A percentile compares a stretch with the other conserved stretches of the same genome.
phyloP scores from a whole-genome alignment of 495 filamentous ascomycete species.

The Chaetomium tenue region DNA sequence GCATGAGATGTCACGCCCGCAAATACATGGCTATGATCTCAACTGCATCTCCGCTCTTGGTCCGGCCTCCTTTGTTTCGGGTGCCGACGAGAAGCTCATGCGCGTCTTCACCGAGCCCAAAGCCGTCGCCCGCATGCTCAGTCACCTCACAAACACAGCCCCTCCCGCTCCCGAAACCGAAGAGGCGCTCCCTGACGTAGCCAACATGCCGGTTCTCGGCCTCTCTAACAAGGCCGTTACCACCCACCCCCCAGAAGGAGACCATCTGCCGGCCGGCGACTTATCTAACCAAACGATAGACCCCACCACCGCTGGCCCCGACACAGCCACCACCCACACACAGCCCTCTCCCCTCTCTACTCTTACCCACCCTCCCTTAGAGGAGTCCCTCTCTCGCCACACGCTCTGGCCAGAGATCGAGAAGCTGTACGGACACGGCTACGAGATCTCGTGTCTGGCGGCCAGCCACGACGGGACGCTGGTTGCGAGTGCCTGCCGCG shows the following conservation, averaged over 20 bases:
- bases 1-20: conserved; percentile 94
- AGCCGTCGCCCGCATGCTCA: conserved; percentile 71
- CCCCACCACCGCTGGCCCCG: conserved; percentile 35
- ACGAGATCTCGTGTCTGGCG: conserved; percentile 92
- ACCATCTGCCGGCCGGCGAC: conserved; percentile 19
- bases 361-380: conserved; percentile 70
- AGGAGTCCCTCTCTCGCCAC: conserved; percentile 84
- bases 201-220: conserved; percentile 89
- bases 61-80: conserved; percentile 75
- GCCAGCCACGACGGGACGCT: conserved; percentile 67
- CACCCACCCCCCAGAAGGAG: conserved; percentile 53
- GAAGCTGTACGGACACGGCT: conserved; percentile 98
- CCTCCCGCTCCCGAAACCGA: conserved; percentile 30
- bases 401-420: conserved; percentile 95
- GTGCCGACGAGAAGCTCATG: conserved; percentile 96
- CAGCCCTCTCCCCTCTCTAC: conserved; percentile 44
- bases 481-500: conserved; percentile 91
- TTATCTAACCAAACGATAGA: conserved; percentile 26
- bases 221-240: conserved; percentile 93
- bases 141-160: conserved; percentile 62
- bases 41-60: conserved; percentile 84
- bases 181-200: conserved; percentile 70
- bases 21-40: conserved; percentile 97
- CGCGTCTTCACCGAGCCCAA: conserved; percentile 91
- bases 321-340: conserved; percentile 43